These are phyloP conservation scores for Hymenoscyphus occultus DNA, from an alignment of 2,329 filamentous ascomycete genomes.

Conservation along the genomic window DNA sequence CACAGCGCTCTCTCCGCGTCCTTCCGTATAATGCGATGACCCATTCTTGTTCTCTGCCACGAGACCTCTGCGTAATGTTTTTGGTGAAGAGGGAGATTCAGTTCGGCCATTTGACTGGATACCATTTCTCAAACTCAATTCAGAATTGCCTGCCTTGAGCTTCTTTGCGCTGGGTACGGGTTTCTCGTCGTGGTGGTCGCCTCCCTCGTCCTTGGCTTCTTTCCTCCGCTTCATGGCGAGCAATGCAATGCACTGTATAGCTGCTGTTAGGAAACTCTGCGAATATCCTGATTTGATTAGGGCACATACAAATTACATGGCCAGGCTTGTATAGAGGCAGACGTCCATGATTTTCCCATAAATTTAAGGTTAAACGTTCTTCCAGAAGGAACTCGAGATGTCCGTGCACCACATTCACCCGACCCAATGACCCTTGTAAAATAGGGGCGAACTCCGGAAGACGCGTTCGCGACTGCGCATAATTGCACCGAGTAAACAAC, in stretches of 20 bases:
- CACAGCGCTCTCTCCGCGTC: background rate
- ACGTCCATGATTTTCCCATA: background rate
- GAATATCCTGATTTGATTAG: background rate
- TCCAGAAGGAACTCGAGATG: slow-evolving; percentile 20
- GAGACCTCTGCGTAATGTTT: too few relatives aligned
- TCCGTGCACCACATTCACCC: background rate
- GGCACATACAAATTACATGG: background rate
- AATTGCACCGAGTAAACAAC: background rate
- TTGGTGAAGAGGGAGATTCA: background rate
- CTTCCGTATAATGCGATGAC: background rate
- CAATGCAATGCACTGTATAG: background rate
- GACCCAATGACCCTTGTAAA: background rate
- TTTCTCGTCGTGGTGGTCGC: slow-evolving; percentile 15
- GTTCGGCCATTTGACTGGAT: background rate
- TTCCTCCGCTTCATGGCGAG: slow-evolving; percentile 25
- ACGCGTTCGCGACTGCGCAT: background rate
- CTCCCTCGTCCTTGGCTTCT: slow-evolving; percentile 12
- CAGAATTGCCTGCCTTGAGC: background rate
- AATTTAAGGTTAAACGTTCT: slow-evolving; percentile 21
- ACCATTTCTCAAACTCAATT: background rate
- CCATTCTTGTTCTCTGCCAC: background rate
- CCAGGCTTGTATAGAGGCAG: background rate
- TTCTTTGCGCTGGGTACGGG: background rate
- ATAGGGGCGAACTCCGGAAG: background rate
- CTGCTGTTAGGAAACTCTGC: background rate